Base-by-base conservation (phyloP, 345 rosid genomes). In the Odontarrhena argentea region DNA sequence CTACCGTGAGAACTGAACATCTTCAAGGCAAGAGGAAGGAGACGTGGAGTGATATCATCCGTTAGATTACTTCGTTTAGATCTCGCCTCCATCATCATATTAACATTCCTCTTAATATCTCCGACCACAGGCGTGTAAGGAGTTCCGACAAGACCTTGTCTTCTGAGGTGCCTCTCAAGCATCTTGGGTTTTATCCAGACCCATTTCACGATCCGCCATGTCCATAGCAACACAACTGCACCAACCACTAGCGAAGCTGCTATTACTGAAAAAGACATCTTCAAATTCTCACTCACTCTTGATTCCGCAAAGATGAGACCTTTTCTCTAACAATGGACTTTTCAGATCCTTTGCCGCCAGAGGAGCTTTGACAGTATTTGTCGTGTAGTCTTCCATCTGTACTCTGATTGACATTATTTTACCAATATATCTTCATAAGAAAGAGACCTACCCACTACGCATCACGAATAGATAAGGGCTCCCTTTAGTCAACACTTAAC, bases 171-270 rank as follows among this genome's bases (percentile, higher is more conserved):
- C 62, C 50, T 78, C 76, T 82, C 89, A 1, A 84, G 73, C 67
- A 37, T 76, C 79, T 56, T 81, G 0, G 87, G 92, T 68, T 50
- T 71, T 35, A 86, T 61, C 87, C 84, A 82, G 1, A 79, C 69
- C 84, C 81, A 69, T 22, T 74, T 71, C 56, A 76, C 28, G 1
- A 76, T 30, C 65, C 63, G 77, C 85, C 76, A 76, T 66, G 64
- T 36, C 79, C 75, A 70, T 35, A 76, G 32, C 55, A 51, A 49
- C 6, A 15, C 50, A 8, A 49, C 49, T 11, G 52, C 41, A 38
- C 41, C 10, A 47, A 54, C 50, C 26, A 47, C 30, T 42, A 43
- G 41, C 9, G 28, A 60, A 47, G 60, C 76, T 43, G 59, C 65
- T 24, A 53, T 3, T 65, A 66, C 40, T 55, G 65, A 32, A 55